These are phyloP conservation scores for Chlamydomonas sp. DNA, from an alignment of 139 green algal species.

Conservation along the genomic window DNA sequence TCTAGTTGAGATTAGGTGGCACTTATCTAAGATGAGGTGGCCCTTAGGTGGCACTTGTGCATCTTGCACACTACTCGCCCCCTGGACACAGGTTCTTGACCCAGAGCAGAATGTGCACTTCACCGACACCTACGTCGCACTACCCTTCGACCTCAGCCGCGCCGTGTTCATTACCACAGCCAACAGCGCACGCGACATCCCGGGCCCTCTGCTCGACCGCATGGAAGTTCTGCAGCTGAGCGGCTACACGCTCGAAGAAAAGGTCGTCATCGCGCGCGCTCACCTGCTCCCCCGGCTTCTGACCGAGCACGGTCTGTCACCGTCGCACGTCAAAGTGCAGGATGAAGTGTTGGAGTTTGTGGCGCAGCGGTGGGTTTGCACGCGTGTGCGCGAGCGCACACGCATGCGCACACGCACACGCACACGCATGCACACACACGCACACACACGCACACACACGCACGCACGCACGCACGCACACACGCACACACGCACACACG, in stretches of 20 bases:
- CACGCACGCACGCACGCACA: background rate
- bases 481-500: background rate
- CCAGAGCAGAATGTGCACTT: conserved; percentile 76
- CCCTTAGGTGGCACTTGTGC: no score
- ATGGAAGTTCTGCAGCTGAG: conserved; percentile 71
- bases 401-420: background rate
- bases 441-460: no score
- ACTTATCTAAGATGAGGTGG: no score
- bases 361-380: background rate
- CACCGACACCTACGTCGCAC: conserved; percentile 89
- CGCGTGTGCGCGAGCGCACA: background rate
- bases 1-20: no score
- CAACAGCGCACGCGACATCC: conserved; percentile 58
- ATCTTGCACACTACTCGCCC: no score
- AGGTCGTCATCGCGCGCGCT: conserved; percentile 68
- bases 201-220: conserved; percentile 79
- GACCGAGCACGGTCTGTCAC: conserved; percentile 51
- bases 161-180: conserved; percentile 88
- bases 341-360: background rate
- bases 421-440: background rate
- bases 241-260: conserved; percentile 76
- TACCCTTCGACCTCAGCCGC: conserved; percentile 85
- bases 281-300: conserved; percentile 71
- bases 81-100: conserved; percentile 24
- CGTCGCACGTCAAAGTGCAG: conserved; percentile 17